These are phyloP conservation scores for Podospora anserina DNA, from an alignment of 495 filamentous ascomycete genomes.

Conservation along the genomic window DNA sequence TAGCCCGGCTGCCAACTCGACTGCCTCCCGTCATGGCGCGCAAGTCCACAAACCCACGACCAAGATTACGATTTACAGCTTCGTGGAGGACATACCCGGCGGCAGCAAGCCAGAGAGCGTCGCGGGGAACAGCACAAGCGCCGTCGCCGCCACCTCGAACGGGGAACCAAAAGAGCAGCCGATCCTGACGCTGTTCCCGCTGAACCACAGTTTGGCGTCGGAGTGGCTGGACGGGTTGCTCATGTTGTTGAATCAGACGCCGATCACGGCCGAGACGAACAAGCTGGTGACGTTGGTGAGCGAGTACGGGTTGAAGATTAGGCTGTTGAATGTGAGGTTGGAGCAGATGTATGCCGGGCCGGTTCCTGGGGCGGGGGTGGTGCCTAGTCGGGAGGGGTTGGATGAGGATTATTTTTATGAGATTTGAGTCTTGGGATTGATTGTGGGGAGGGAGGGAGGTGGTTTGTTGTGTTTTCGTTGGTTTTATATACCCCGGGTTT, in stretches of 20 bases:
- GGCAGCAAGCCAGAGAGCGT: neutral
- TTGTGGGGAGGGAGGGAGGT: neutral
- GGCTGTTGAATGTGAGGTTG: slow-evolving; percentile 86
- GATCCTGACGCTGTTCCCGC: slow-evolving; percentile 77
- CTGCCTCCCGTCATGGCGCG: slow-evolving; percentile 23
- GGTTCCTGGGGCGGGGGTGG: slow-evolving; percentile 45
- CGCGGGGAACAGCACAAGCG: neutral
- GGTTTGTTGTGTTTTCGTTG: neutral
- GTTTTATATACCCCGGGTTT: neutral
- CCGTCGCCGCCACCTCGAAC: slow-evolving; percentile 28
- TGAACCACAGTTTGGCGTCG: slow-evolving; percentile 76
- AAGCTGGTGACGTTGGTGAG: slow-evolving; percentile 80
- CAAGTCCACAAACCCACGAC: slow-evolving; percentile 54
- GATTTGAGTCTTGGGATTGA: slow-evolving; percentile 39
- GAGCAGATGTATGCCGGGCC: slow-evolving; percentile 64
- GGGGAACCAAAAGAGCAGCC: slow-evolving; percentile 49
- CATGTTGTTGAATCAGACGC: slow-evolving; percentile 91
- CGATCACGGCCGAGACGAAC: slow-evolving; percentile 93
- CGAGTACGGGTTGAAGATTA: slow-evolving; percentile 89
- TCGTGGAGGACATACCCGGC: slow-evolving; percentile 36
- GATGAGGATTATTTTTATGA: slow-evolving; percentile 71
- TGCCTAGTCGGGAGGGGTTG: slow-evolving; percentile 60
- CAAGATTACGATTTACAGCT: slow-evolving; percentile 89
- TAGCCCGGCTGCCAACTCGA: slow-evolving; percentile 39
- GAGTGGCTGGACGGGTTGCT: slow-evolving; percentile 97